Conservation (phyloP, 768 basidiomycete species). For the Leccinum variicolor region DNA sequence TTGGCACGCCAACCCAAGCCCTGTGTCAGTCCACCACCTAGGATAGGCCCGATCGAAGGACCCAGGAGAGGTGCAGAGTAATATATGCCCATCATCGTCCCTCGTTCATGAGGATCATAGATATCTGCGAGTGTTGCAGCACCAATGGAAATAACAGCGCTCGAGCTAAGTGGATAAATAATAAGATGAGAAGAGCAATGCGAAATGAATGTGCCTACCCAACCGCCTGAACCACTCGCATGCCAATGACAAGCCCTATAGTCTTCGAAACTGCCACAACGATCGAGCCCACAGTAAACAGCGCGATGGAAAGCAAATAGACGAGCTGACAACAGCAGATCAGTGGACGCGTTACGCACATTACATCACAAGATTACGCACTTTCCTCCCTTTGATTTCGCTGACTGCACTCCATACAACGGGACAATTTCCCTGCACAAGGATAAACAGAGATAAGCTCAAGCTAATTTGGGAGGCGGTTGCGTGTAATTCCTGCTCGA, state of each 20-base stretch:
- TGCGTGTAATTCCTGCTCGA: constrained; percentile 60
- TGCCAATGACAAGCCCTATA: constrained; percentile 59
- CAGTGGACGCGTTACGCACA: background rate
- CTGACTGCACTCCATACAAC: constrained; percentile 31
- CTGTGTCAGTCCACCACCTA: constrained; percentile 69
- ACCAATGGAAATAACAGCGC: constrained; percentile 70
- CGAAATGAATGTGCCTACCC: constrained; percentile 41
- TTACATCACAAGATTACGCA: constrained; percentile 21
- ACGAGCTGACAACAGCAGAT: constrained; percentile 38
- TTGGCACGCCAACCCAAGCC: constrained; percentile 76
- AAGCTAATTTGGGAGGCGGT: constrained; percentile 61
- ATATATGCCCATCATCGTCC: constrained; percentile 78
- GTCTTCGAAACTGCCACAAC: constrained; percentile 55
- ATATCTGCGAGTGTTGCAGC: constrained; percentile 74
- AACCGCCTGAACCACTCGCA: constrained; percentile 62
- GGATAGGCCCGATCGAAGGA: constrained; percentile 61
- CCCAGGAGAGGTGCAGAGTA: constrained; percentile 80
- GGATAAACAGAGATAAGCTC: constrained; percentile 68
- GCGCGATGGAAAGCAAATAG: constrained; percentile 48
- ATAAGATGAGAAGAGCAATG: background rate
- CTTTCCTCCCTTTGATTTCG: constrained; percentile 72
- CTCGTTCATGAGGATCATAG: constrained; percentile 71
- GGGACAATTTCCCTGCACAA: constrained; percentile 57
- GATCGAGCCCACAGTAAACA: constrained; percentile 55
- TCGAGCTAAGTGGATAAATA: constrained; percentile 39